Percentiles rank a stretch among this genome's conserved stretches.
Conservation (phyloP, 2,329 filamentous ascomycete species). For the Aspergillus tanneri region DNA sequence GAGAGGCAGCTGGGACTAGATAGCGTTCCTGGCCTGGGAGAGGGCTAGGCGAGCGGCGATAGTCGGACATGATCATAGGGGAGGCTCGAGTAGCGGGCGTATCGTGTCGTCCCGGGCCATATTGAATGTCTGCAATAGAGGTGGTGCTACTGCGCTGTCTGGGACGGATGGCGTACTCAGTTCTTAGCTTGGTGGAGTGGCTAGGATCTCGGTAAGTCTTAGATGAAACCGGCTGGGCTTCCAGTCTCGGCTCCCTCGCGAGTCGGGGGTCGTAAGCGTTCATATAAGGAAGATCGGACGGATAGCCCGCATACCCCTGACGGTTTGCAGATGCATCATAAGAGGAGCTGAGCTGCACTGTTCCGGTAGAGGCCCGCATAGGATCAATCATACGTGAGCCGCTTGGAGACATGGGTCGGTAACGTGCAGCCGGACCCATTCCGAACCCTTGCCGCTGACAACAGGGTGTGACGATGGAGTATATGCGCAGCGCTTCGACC, state of each 20-base stretch:
- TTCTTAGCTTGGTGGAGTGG: constrained; percentile 34
- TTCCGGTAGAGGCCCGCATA: constrained; percentile 43
- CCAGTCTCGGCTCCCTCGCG: constrained; percentile 27
- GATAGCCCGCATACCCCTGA: constrained; percentile 31
- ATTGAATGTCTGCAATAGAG: constrained; percentile 29
- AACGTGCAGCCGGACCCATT: constrained; percentile 34
- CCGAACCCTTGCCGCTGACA: constrained; percentile 7
- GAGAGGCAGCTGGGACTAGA: constrained; percentile 32
- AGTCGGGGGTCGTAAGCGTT: constrained; percentile 30
- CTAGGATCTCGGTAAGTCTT: constrained; percentile 33
- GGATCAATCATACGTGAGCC: constrained; percentile 36
- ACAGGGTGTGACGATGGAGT: constrained; percentile 8
- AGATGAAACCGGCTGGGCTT: constrained; percentile 36
- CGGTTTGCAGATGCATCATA: constrained; percentile 33
- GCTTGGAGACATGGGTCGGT: constrained; percentile 37
- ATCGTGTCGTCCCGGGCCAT: constrained; percentile 27
- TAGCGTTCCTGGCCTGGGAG: constrained; percentile 36
- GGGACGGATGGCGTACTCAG: constrained; percentile 40
- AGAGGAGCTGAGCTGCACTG: constrained; percentile 35
- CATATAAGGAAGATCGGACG: constrained; percentile 32
- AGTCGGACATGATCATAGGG: constrained; percentile 29
- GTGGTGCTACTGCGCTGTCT: constrained; percentile 38
- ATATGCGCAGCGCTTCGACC: neutral
- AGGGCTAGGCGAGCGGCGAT: constrained; percentile 35
- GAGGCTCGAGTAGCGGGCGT: constrained; percentile 29